Conservation (phyloP, 768 basidiomycete genomes). For the Russula earlei region DNA sequence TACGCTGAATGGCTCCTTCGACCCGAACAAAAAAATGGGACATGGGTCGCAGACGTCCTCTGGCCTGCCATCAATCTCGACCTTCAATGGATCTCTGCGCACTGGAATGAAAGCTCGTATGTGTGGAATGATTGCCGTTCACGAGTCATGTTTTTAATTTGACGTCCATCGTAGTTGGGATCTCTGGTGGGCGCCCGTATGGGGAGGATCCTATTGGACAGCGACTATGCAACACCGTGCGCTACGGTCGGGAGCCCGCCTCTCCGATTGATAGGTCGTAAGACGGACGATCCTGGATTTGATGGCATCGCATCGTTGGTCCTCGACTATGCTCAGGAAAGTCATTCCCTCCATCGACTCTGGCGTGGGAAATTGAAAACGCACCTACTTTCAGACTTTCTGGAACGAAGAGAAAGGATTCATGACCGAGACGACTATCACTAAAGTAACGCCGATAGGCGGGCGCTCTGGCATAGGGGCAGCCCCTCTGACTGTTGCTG, state of each 20-base stretch:
- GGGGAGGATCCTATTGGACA: conserved; percentile 14
- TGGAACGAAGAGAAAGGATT: conserved; percentile 12
- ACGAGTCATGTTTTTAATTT: neutral
- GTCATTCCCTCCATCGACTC: neutral
- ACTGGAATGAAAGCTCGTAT: neutral
- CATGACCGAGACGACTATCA: conserved; percentile 12
- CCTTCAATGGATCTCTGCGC: neutral
- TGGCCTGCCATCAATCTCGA: conserved; percentile 13
- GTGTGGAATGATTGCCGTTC: neutral
- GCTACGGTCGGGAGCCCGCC: neutral
- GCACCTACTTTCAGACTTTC: neutral
- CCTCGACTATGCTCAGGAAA: conserved; percentile 8
- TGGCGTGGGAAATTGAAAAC: neutral
- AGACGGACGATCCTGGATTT: neutral
- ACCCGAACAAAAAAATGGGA: conserved; percentile 5
- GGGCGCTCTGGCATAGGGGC: conserved; percentile 24
- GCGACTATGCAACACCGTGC: conserved; percentile 13
- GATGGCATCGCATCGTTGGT: neutral
- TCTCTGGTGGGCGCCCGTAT: conserved; percentile 12
- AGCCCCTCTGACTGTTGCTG: conserved; percentile 26
- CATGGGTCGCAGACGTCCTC: conserved; percentile 10
- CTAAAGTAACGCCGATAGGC: conserved; percentile 13
- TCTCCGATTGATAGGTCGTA: conserved; percentile 3
- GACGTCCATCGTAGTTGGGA: neutral
- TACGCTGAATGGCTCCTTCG: conserved; percentile 11